Evolutionary conservation across 2,329 filamentous ascomycete genomes (phyloP), one percentile per base, ranked within the genome.

Genomic region (Talaromyces amestolkiae): DNA sequence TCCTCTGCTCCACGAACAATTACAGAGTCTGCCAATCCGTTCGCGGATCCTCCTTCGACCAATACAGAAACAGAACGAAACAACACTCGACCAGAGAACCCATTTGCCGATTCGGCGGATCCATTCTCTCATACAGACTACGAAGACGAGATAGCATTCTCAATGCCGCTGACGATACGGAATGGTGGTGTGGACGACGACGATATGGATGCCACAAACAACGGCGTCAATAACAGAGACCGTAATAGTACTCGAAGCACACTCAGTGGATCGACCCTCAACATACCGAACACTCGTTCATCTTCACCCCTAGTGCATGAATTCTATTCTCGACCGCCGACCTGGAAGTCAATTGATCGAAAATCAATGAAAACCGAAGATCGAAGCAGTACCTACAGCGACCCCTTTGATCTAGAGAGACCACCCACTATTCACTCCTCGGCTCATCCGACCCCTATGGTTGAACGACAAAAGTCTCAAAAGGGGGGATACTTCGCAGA

Each of bases 321-420:
- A n/a, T 54, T 62, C 47, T 53, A 62, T 39, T 31, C 43, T 22
- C 45, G 45, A 37, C 47, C 51, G 51, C 22, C 41, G 24, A 58
- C 49, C 41, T 63, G 61, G 61, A 59, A 43, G 37, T 24, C 27
- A 47, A 10, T n/a, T 35, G 49, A 63, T n/a, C 27, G 51, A 27
- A 58, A 63, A n/a, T 24, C 45, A 9, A 49, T 49, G 45, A 49
- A 53, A 53, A 33, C 37, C 27, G 41, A 45, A 47, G 61, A 63
- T 58, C 43, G 61, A 56, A 66, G 69, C 19, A 76, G 71, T 54
- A 72, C 69, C 22, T 71, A 73, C 39, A 77, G 75, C 63, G 72
- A 79, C 43, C 73, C 76, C 0, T 79, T 78, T 58, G 77, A 79
- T 63, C 64, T 78, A 35, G 74, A 78, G 61, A 69, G 19, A 33